phyloP scores from a whole-genome alignment of 352 stramenopile species.

The Phytophthora chlamydospora region DNA sequence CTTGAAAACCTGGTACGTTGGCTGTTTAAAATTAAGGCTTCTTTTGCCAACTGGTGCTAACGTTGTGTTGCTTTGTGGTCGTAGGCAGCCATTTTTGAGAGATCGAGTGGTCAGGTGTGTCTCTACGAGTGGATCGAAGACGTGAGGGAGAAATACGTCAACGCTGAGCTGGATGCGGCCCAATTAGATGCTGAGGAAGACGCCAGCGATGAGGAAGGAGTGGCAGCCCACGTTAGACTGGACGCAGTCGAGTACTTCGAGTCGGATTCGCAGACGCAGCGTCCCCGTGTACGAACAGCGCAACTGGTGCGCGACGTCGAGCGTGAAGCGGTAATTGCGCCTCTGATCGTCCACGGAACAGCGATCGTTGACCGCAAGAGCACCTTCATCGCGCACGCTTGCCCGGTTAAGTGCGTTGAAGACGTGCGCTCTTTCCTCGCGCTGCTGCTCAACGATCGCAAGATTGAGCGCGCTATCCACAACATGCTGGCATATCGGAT shows the following conservation, averaged over 20 bases:
- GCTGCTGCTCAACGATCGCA: conserved; percentile 80
- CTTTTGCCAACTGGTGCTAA: background rate
- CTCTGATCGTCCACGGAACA: conserved; percentile 72
- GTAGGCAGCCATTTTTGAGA: conserved; percentile 67
- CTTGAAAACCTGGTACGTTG: conserved; percentile 60
- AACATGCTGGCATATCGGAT: conserved; percentile 92
- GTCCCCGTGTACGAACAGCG: conserved; percentile 66
- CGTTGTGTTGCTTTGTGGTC: background rate
- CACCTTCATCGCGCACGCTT: conserved; percentile 82
- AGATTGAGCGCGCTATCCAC: conserved; percentile 84
- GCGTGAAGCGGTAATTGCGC: conserved; percentile 56
- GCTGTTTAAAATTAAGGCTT: background rate
- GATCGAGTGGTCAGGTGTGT: conserved; percentile 80
- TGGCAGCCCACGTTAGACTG: conserved; percentile 11
- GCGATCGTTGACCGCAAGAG: conserved; percentile 83
- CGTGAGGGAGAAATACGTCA: conserved; percentile 74
- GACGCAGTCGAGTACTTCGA: conserved; percentile 48
- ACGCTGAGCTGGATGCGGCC: conserved; percentile 42
- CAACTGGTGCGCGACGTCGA: conserved; percentile 61
- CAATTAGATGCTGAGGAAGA: conserved; percentile 15
- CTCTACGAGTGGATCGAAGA: conserved; percentile 89
- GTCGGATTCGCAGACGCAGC: conserved; percentile 62
- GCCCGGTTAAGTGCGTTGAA: conserved; percentile 62
- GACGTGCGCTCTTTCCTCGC: conserved; percentile 84
- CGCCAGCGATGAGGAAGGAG: conserved; percentile 19